Base-by-base conservation (phyloP, 2,329 filamentous ascomycete species). In the Xylaria sp. region DNA sequence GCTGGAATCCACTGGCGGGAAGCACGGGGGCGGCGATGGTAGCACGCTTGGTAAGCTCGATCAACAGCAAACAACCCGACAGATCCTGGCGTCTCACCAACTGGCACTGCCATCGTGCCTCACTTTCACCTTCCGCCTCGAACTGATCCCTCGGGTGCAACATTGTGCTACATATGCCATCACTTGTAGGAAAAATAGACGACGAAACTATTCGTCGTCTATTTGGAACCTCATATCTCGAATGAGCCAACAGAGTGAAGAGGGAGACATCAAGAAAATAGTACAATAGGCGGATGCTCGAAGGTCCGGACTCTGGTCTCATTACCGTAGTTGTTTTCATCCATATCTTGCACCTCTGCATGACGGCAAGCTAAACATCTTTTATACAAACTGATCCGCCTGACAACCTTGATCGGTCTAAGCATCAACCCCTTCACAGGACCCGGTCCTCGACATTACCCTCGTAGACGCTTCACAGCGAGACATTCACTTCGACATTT, bases 11-110 rank as follows among this genome's bases (percentile, higher is more conserved):
- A 15, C n/a, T 44, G 8, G 18, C 48, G 12, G 60, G 34, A 69
- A 61, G 50, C 46, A 60, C 50, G 44, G 57, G 13, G 39, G 65
- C n/a, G 65, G 54, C 57, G 60, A 25, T 12, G 56, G 52, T 15
- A 61, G 46, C 34, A 41, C 28, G 12, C 56, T 65, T 18, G 65
- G 65, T 23, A 72, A 56, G 44, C 59, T 56, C 56, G 70, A 72
- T 23, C 20, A 56, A 59, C 34, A 55, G 37, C 37, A 44, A 28
- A 28, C 5, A 28, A 28, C 28, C 28, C 28, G 5, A 28, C 28
- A 28, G 28, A 28, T 28, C 28, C 28, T 28, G 28, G 28, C 28
- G 28, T 28, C 28, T 28, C 28, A 28, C 28, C 3, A 28, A 28
- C 28, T 20, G 15, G 60, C 18, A 9, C 50, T 25, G 52, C 18